phyloP scores from a whole-genome alignment of 108 stramenopile species.

The Ochromonas danica region DNA sequence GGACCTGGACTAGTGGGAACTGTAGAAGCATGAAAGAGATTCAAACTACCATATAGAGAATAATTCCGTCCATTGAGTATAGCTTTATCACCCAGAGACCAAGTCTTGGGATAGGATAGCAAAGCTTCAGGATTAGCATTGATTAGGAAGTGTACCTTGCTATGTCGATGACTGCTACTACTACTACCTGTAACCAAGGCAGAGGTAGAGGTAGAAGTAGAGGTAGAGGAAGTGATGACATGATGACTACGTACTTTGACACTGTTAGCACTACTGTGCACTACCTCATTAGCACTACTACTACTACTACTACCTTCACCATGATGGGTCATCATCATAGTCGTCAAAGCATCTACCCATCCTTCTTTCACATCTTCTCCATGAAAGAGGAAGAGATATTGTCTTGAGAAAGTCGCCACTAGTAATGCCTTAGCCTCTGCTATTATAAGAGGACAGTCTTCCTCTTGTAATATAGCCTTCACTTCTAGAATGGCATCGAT shows the following conservation, averaged over 20 bases:
- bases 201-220: not conserved
- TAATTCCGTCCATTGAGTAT: conserved; percentile 21
- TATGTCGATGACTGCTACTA: too few relatives aligned
- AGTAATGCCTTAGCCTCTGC: not conserved
- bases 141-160: not conserved
- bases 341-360: conserved; percentile 23
- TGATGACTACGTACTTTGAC: not conserved
- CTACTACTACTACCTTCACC: too few relatives aligned
- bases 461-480: too few relatives aligned
- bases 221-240: not conserved
- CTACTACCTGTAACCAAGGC: not conserved
- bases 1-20: too few relatives aligned
- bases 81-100: not conserved
- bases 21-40: too few relatives aligned
- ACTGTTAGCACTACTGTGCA: not conserved
- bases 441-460: not conserved
- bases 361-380: not conserved
- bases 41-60: too few relatives aligned
- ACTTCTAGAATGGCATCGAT: too few relatives aligned
- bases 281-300: not conserved
- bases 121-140: not conserved
- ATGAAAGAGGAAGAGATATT: not conserved
- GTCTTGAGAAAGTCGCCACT: conserved; percentile 6
- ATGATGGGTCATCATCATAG: not conserved
- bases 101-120: not conserved